Conservation (phyloP, 108 stramenopile species). For the Schizochytrium sp. region DNA sequence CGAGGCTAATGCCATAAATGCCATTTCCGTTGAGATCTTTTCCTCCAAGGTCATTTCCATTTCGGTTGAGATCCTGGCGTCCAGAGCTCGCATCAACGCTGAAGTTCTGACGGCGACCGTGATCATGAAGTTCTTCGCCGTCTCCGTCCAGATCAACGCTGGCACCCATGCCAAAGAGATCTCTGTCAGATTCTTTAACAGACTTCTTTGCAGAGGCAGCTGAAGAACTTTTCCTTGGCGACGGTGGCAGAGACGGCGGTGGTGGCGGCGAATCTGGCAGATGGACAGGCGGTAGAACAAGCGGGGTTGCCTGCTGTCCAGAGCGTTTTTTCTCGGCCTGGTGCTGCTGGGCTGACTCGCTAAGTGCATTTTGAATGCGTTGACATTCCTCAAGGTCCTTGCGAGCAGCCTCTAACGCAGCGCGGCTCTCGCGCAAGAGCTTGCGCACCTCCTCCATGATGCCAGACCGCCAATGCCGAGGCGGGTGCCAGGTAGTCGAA, state of each 20-base stretch:
- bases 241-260: constrained; percentile 29
- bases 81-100: too few species aligned
- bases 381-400: constrained; percentile 49
- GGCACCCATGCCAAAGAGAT: too few species aligned
- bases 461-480: background rate
- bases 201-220: too few species aligned
- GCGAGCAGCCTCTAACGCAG: constrained; percentile 25
- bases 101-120: too few species aligned
- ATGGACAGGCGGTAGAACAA: background rate
- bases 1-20: too few species aligned
- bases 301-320: background rate
- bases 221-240: background rate
- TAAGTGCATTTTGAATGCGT: background rate
- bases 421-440: constrained; percentile 59
- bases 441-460: constrained; percentile 36
- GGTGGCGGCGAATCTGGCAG: background rate
- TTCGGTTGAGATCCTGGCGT: too few species aligned
- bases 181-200: too few species aligned
- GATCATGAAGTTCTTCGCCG: too few species aligned
- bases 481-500: background rate
- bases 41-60: too few species aligned
- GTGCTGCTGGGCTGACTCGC: background rate
- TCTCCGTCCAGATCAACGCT: too few species aligned
- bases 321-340: background rate
- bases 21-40: too few species aligned